Conservation (phyloP, 495 filamentous ascomycete genomes). For the Aspergillus biplanus region DNA sequence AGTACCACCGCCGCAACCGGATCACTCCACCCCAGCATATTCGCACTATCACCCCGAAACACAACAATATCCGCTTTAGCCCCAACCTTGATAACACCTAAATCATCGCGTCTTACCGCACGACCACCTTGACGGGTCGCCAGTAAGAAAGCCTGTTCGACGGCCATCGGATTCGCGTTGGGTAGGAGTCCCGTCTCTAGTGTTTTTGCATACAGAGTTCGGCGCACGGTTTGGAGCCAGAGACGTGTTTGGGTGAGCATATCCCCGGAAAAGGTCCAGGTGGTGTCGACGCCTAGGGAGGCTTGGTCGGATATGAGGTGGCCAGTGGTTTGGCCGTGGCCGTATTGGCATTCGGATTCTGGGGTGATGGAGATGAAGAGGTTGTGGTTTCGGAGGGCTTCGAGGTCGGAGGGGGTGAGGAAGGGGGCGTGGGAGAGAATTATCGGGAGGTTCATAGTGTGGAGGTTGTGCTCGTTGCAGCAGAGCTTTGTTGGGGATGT, state of each 20-base stretch:
- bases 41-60: constrained; percentile 49
- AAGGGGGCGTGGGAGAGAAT: constrained; percentile 9
- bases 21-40: constrained; percentile 52
- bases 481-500: constrained; percentile 1
- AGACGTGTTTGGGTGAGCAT: constrained; percentile 38
- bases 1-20: constrained; percentile 56
- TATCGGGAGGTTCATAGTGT: background rate
- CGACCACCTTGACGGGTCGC: constrained; percentile 51
- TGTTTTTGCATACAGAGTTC: constrained; percentile 26
- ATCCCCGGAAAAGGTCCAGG: constrained; percentile 14
- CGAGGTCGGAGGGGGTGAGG: constrained; percentile 3
- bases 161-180: constrained; percentile 42
- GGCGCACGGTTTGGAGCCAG: constrained; percentile 41
- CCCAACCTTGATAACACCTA: constrained; percentile 48
- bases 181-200: constrained; percentile 41
- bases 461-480: constrained; percentile 2
- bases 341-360: constrained; percentile 16
- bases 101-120: constrained; percentile 47
- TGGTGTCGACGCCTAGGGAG: constrained; percentile 5
- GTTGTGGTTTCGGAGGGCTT: background rate
- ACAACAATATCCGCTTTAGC: constrained; percentile 55
- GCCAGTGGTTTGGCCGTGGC: constrained; percentile 4
- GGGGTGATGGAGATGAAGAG: constrained; percentile 14
- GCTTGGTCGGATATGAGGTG: constrained; percentile 10
- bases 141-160: constrained; percentile 53